These are phyloP conservation scores for Cyberlindnera subsufficiens DNA, from an alignment of 805 yeast species.

Conservation along the genomic window DNA sequence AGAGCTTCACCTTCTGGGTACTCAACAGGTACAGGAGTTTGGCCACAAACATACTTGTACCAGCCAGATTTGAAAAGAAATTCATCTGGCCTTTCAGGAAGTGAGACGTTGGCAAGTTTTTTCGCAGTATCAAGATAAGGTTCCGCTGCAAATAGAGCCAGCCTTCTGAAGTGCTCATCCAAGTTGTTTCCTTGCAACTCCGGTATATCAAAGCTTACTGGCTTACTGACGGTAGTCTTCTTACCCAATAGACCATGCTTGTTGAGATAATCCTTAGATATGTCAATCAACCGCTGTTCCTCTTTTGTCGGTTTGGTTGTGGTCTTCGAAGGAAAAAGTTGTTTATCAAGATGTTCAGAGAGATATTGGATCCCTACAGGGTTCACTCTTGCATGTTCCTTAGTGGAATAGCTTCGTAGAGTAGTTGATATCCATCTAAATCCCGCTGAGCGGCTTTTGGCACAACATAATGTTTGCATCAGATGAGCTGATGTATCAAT, in stretches of 20 bases:
- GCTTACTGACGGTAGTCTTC: slow-evolving; percentile 54
- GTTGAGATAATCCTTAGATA: slow-evolving; percentile 56
- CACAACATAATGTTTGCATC: no score
- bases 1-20: slow-evolving; percentile 68
- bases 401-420: slow-evolving; percentile 4
- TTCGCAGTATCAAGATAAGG: slow-evolving; percentile 54
- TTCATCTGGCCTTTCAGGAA: slow-evolving; percentile 36
- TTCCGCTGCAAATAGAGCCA: slow-evolving; percentile 55
- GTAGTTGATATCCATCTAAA: background rate
- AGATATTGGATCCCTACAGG: slow-evolving; percentile 80
- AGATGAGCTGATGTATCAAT: no score
- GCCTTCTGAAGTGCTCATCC: slow-evolving; percentile 78
- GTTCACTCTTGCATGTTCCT: slow-evolving; percentile 52
- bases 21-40: slow-evolving; percentile 48
- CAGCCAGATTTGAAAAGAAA: slow-evolving; percentile 74
- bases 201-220: slow-evolving; percentile 62
- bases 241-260: slow-evolving; percentile 71
- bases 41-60: slow-evolving; percentile 60
- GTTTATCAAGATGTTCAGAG: slow-evolving; percentile 49
- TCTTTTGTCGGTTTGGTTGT: slow-evolving; percentile 10
- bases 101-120: slow-evolving; percentile 31
- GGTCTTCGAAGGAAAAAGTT: slow-evolving; percentile 42
- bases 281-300: slow-evolving; percentile 34
- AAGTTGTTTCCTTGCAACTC: slow-evolving; percentile 62
- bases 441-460: background rate